phyloP scores from a whole-genome alignment of 768 basidiomycete genomes.

The Mycena vulgaris region DNA sequence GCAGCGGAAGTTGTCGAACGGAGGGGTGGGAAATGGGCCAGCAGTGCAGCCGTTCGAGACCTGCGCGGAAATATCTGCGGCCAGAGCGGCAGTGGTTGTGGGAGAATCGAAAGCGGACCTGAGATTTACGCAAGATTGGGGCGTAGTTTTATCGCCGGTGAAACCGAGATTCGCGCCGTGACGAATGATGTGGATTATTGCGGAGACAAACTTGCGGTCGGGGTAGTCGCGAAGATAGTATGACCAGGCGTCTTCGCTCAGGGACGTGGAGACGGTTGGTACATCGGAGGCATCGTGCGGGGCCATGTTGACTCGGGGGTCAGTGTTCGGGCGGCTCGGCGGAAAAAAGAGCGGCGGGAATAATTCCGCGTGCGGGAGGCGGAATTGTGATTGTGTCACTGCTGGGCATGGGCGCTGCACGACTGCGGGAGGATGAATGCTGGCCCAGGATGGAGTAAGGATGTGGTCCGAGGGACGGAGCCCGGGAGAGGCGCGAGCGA shows the following conservation, averaged over 20 bases:
- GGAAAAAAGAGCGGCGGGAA: constrained; percentile 9
- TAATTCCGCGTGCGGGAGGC: neutral
- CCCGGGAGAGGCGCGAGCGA: too few relatives aligned
- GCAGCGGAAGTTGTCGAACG: constrained; percentile 39
- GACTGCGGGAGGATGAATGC: too few relatives aligned
- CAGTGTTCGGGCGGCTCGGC: constrained; percentile 30
- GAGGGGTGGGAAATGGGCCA: constrained; percentile 41
- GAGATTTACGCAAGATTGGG: constrained; percentile 40
- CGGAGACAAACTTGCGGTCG: constrained; percentile 31
- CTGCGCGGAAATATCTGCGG: constrained; percentile 20
- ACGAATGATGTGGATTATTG: constrained; percentile 31
- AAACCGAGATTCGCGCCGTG: constrained; percentile 32
- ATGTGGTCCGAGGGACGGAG: too few relatives aligned
- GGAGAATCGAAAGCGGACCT: constrained; percentile 40
- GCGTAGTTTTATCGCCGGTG: neutral
- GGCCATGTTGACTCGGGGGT: constrained; percentile 26
- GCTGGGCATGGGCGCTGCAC: too few relatives aligned
- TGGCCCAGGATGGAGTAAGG: too few relatives aligned
- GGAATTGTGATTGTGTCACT: too few relatives aligned
- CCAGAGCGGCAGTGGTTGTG: constrained; percentile 17
- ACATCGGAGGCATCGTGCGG: neutral
- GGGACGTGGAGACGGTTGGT: constrained; percentile 15
- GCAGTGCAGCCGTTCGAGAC: constrained; percentile 28
- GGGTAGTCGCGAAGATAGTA: constrained; percentile 34
- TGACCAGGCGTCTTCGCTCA: constrained; percentile 24